Base-by-base conservation (phyloP, 352 stramenopile genomes). In the Phytophthora litchii region DNA sequence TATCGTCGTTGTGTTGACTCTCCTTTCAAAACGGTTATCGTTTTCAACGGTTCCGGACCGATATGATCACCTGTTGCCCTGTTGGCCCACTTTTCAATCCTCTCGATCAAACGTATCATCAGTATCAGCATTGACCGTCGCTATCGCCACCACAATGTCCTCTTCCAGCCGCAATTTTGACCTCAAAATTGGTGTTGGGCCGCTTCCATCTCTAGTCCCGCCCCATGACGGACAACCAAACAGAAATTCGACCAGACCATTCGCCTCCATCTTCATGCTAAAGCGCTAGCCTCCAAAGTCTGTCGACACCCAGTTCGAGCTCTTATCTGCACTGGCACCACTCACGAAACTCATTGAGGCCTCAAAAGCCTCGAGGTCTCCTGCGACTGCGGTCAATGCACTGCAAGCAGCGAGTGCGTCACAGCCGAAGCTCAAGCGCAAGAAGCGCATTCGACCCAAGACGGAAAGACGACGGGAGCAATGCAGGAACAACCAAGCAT, bases 401-500 rank as follows among this genome's bases (percentile, higher is more conserved):
- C 21, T 3, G 9, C 38, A 27, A 7, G 20, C 55, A 5, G 19
- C 20, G 11, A 42, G 14, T 8, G 19, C 37, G n/a, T 10, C 13
- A 17, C 3, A 20, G 49, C 3, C 36, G 19, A 60, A 65, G 21
- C 61, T 36, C 9, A 74, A 72, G 48, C 65, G 61, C 17, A 77
- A 54, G 45, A 54, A 79, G 55, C 66, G 73, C 25, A 49, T 77
- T 40, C 70, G 73, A 37, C 10, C 42, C 27, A 72, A 76, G 52
- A 76, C 71, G 0, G 64, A 76, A 11, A 49, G 69, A 8, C 69
- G 72, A 12, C 59, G 72, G 10, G 56, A 83, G 37, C 70, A 83
- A 40, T 83, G 74, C 44, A 69, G 67, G 14, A 54, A 52, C 14
- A 83, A 80, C 44, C 74, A 83, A 32, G 74, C 70, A 9, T 60